Evolutionary conservation across 2,329 filamentous ascomycete genomes (phyloP).

Genomic region (Bertia moriformis): DNA sequence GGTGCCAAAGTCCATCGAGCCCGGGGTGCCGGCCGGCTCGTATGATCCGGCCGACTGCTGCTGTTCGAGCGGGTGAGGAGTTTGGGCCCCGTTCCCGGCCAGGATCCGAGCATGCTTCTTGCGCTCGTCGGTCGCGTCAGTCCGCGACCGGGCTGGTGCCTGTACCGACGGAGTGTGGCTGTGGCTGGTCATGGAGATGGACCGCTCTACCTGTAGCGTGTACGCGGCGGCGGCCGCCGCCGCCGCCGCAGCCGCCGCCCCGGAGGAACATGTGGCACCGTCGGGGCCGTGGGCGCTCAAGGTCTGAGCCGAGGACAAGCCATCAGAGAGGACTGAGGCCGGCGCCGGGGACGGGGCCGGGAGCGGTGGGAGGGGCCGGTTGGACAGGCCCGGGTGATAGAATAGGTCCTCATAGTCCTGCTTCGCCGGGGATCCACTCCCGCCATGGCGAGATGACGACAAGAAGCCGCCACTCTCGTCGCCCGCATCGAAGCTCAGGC

Average conservation of each 20-base stretch:
- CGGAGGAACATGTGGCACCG: constrained; percentile 17
- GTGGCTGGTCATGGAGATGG: constrained; percentile 71
- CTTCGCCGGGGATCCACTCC: constrained; percentile 49
- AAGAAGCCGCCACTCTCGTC: not conserved
- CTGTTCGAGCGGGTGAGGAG: too few relatives aligned
- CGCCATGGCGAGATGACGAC: constrained; percentile 32
- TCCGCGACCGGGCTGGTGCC: constrained; percentile 80
- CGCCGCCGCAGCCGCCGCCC: too few relatives aligned
- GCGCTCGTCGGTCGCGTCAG: constrained; percentile 68
- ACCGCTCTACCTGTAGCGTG: constrained; percentile 43
- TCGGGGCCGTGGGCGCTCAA: constrained; percentile 17
- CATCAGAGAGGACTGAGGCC: constrained; percentile 32
- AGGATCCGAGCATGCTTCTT: constrained; percentile 24
- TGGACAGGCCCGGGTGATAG: constrained; percentile 71
- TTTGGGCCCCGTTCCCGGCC: constrained; percentile 31
- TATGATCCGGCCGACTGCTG: constrained; percentile 34
- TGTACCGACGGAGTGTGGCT: constrained; percentile 66
- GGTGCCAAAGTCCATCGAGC: constrained; percentile 61
- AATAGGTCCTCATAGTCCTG: constrained; percentile 81
- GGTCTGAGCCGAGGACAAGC: constrained; percentile 26
- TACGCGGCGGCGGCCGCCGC: constrained; percentile 33
- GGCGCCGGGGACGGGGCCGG: constrained; percentile 30
- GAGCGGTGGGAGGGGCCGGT: constrained; percentile 47
- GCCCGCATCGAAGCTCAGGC: constrained; percentile 55
- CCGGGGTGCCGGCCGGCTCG: constrained; percentile 30